Evolutionary conservation across 257 asterid species (phyloP), one percentile per base, ranked within the genome.

Genomic region (Solanum pimpinellifolium): DNA sequence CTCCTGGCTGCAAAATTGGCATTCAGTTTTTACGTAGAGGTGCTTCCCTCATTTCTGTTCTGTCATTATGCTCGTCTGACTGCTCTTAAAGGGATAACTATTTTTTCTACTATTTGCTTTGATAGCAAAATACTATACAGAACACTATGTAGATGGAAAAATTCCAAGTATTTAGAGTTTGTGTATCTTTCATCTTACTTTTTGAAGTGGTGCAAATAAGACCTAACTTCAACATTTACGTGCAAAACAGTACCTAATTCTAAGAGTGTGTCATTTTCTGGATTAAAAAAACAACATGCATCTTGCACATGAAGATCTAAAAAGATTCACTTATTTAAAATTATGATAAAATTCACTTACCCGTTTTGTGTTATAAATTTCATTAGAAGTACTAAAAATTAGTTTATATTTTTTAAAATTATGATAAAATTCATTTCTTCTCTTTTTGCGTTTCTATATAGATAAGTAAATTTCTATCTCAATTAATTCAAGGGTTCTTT

Each of bases 1-100:
- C 99, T 97, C 87, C 87, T 97, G 91, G 90, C 98, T 78, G 94
- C 99, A 85, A 97, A 97, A 90, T 91, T 97, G 93, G 92, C 99
- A 52, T 94, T 97, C 90, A 97, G 99, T 92, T 97, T 76, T 90
- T 95, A 91, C 85, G 84, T 93, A 15, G 99, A 97, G 99, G 99
- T 97, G 90, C 87, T 76, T 86, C 86, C 65, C 82, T 80, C 6
- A 56, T 75, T 88, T 70, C 83, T 76, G 6, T 15, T 78, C 29
- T 29, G 29, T 47, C 85, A 80, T 47, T 49, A 16, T 47, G 85
- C 68, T 80, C 29, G 42, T 80, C 4, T 80, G 85, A 29, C 29
- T 47, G 42, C 66, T 47, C 25, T 80, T 29, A 47, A 80, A 16
- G 18, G 85, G 29, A 47, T 29, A 11, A n/a, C 68, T 20, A 5